phyloP scores from a whole-genome alignment of 495 filamentous ascomycete species.

The Xylaria curta region DNA sequence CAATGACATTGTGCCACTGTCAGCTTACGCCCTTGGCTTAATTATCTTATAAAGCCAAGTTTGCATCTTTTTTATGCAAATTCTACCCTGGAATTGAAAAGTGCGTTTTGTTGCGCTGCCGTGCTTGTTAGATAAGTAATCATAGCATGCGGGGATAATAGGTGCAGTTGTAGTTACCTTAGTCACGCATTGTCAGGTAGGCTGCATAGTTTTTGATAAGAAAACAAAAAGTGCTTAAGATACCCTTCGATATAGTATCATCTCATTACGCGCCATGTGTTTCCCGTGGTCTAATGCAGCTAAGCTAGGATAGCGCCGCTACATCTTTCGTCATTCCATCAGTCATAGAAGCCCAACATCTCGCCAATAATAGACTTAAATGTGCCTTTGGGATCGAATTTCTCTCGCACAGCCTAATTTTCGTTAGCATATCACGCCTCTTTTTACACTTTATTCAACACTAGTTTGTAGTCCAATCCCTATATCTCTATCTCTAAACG shows the following conservation, averaged over 20 bases:
- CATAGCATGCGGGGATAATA: too few species aligned
- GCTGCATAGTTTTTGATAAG: not conserved
- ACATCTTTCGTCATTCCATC: not conserved
- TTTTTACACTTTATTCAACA: not conserved
- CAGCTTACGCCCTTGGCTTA: not conserved
- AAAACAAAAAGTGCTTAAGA: not conserved
- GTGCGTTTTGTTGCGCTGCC: not conserved
- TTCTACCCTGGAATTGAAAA: not conserved
- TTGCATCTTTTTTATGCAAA: too few species aligned
- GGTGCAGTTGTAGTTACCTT: too few species aligned
- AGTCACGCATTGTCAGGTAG: not conserved
- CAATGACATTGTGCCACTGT: not conserved
- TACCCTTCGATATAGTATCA: not conserved
- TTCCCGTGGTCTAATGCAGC: too few species aligned
- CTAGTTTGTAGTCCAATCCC: too few species aligned
- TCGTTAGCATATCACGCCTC: not conserved
- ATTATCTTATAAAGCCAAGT: not conserved
- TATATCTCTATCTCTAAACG: too few species aligned
- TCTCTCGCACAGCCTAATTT: conserved; percentile 24
- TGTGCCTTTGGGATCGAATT: conserved; percentile 55
- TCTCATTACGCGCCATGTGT: not conserved
- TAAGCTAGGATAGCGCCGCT: not conserved
- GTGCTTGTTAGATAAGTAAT: too few species aligned
- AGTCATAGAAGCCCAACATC: conserved; percentile 51
- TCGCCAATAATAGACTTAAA: conserved; percentile 56